Conservation (phyloP, 176 grass and related monocot species). For the Thinopyrum elongatum region DNA sequence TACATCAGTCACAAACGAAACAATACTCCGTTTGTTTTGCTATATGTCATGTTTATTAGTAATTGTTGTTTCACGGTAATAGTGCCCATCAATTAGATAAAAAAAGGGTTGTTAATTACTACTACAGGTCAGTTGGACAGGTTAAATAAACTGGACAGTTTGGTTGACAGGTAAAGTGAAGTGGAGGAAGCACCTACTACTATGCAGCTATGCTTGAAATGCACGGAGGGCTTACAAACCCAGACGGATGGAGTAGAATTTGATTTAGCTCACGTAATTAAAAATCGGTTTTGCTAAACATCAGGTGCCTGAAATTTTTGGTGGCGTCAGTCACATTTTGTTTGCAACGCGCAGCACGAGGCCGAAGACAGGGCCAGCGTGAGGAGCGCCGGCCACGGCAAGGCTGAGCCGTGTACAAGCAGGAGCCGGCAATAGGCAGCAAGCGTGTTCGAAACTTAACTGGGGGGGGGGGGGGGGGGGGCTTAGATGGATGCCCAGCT, state of each 20-base stretch:
- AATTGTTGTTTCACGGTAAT: neutral
- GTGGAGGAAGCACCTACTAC: conserved; percentile 2
- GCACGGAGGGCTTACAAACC: too few relatives aligned
- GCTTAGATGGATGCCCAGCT: too few relatives aligned
- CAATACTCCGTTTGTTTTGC: neutral
- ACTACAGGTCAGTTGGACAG: neutral
- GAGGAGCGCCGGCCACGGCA: too few relatives aligned
- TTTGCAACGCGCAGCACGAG: too few relatives aligned
- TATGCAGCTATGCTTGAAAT: neutral
- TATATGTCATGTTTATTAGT: neutral
- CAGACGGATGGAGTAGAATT: neutral
- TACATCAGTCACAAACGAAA: neutral
- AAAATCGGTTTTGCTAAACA: too few relatives aligned
- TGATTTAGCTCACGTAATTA: neutral
- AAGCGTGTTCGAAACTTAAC: too few relatives aligned
- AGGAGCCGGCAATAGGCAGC: too few relatives aligned
- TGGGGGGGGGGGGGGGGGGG: too few relatives aligned
- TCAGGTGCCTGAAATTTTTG: too few relatives aligned
- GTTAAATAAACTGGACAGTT: neutral
- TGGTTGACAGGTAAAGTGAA: neutral
- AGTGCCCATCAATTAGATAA: neutral
- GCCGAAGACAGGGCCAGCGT: too few relatives aligned
- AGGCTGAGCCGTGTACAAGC: too few relatives aligned
- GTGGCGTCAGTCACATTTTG: too few relatives aligned
- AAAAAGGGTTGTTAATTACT: neutral